Conservation (phyloP, 1,284 basidiomycete genomes). For the Tremellales sp. region DNA sequence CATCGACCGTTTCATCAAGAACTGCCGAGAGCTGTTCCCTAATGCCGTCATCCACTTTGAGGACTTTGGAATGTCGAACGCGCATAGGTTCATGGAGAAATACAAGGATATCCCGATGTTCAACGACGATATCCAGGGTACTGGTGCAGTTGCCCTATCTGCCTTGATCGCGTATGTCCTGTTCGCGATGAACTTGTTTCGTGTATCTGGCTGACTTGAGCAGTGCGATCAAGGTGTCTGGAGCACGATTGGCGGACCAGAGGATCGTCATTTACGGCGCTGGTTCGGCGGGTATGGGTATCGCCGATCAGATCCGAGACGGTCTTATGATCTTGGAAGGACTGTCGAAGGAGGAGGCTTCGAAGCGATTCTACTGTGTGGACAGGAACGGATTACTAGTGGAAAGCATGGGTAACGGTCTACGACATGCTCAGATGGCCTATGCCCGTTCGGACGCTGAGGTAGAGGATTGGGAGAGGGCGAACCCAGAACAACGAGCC, state of each 20-base stretch:
- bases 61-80: conserved; percentile 59
- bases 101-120: conserved; percentile 58
- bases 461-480: conserved; percentile 44
- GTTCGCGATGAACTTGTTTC: not conserved
- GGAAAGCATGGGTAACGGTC: conserved; percentile 50
- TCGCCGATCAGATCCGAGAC: conserved; percentile 61
- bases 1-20: conserved; percentile 51
- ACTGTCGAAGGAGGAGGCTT: conserved; percentile 60
- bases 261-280: conserved; percentile 74
- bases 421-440: conserved; percentile 46
- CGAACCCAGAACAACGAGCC: conserved; percentile 37
- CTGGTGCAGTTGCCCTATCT: conserved; percentile 76
- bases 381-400: conserved; percentile 51
- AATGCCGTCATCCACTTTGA: conserved; percentile 50
- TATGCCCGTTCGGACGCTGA: conserved; percentile 50
- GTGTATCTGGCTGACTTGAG: conserved; percentile 8
- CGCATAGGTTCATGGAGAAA: conserved; percentile 63
- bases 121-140: conserved; percentile 79
- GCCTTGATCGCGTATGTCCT: conserved; percentile 44
- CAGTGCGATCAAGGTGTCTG: conserved; percentile 63
- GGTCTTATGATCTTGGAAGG: conserved; percentile 65
- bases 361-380: conserved; percentile 60
- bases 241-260: conserved; percentile 64
- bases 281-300: conserved; percentile 77
- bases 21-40: conserved; percentile 49